Base-by-base conservation (phyloP, 176 grass and related monocot genomes). In the Pontederia crassipes region DNA sequence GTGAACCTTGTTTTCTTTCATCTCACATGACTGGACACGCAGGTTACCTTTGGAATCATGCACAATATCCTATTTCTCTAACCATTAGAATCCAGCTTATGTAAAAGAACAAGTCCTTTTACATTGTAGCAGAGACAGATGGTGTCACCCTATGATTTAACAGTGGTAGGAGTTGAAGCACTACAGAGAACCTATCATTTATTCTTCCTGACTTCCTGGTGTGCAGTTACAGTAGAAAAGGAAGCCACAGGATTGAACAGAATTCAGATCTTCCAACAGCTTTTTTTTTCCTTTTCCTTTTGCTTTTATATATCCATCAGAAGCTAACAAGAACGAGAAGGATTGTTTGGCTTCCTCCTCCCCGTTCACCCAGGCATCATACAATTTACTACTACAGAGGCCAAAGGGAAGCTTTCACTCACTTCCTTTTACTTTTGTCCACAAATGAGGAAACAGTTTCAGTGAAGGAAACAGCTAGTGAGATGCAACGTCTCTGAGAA, bases 161-260 rank as follows among this genome's bases (percentile, higher is more conserved):
- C 27, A 55, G 46, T 20, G 55, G 45, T 40, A 17, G 61, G 58
- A 54, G 32, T 71, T 65, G 35, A 46, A 47, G 12, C 35, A 63
- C 26, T 55, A 63, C 66, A 57, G 47, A 57, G 49, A 62, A 45
- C 50, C 75, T 71, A 78, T 71, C 75, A 78, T 78, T 48, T 40
- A 7, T 40, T 40, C 32, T 40, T 40, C 32, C 32, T 40, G 32
- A 7, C 32, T 40, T 40, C 32, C 32, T 40, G 32, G 32, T 40
- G 32, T 40, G 32, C 32, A 40, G 32, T 40, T 40, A 40, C 29
- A 54, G 17, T 71, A 18, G 56, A 27, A 64, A 52, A 52, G 14
- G 10, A 50, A 68, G 13, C 35, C 4, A 51, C 40, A 20, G 11
- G 10, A 68, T 16, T 28, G 10, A 56, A 4, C 4, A 67, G 12